Percentiles rank a stretch among this genome's conserved stretches.
These are phyloP conservation scores for Mortierella hygrophila DNA, from an alignment of 192 early-diverging fungal genomes.

Conservation along the genomic window DNA sequence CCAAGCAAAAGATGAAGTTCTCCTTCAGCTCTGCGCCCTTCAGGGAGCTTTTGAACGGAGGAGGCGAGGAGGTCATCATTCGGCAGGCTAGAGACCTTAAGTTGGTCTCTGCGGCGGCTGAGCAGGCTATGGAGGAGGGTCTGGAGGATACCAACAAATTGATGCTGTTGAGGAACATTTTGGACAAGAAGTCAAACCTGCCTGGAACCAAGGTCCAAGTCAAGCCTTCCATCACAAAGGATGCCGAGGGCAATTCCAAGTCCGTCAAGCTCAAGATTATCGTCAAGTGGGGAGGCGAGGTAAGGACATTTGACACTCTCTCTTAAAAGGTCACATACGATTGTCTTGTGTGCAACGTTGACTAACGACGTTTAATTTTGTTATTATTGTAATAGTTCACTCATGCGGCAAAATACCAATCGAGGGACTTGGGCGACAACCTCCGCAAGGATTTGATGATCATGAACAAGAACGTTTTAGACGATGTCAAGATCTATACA, in stretches of 20 bases:
- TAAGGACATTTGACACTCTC: conserved; percentile 10
- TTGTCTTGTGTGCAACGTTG: neutral
- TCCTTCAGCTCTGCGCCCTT: conserved; percentile 80
- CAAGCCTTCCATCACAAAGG: conserved; percentile 83
- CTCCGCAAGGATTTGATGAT: conserved; percentile 92
- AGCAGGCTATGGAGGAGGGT: conserved; percentile 64
- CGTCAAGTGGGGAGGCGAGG: conserved; percentile 97
- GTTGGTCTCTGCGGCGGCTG: conserved; percentile 73
- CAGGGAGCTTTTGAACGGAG: conserved; percentile 76
- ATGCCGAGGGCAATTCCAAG: conserved; percentile 45
- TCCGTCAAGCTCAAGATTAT: conserved; percentile 89
- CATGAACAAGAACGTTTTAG: conserved; percentile 87
- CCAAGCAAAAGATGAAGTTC: conserved; percentile 98
- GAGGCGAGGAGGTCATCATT: conserved; percentile 83
- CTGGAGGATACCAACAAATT: conserved; percentile 66
- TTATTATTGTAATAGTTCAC: conserved; percentile 72
- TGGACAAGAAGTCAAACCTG: conserved; percentile 83
- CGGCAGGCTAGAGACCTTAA: conserved; percentile 80
- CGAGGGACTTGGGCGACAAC: conserved; percentile 93
- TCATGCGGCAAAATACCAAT: conserved; percentile 92
- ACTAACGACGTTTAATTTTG: neutral
- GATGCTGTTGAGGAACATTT: conserved; percentile 77
- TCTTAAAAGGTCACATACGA: neutral
- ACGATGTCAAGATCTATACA: conserved; percentile 88
- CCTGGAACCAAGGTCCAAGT: conserved; percentile 95